Percentiles rank a stretch among this genome's conserved stretches.
phyloP scores from a whole-genome alignment of 495 filamentous ascomycete species.

The Trichoderma erinaceum region DNA sequence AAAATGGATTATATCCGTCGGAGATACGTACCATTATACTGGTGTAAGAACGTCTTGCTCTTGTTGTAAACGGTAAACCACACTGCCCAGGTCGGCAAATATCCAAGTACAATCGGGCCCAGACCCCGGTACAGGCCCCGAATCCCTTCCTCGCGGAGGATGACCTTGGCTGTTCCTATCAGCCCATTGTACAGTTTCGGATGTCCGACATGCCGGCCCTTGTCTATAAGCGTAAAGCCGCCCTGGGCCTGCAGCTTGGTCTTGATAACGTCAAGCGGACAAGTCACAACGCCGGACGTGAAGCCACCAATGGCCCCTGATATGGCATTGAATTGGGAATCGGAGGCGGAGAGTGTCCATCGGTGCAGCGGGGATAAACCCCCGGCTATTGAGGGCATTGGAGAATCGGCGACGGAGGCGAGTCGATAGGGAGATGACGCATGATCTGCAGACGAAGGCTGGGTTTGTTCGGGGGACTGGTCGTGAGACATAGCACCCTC shows the following conservation, averaged over 20 bases:
- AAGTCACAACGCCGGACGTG: constrained; percentile 88
- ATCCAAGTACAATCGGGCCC: constrained; percentile 89
- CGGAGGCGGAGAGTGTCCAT: constrained; percentile 42
- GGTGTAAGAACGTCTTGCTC: constrained; percentile 64
- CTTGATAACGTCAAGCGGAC: constrained; percentile 97
- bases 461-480: constrained; percentile 24
- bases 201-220: constrained; percentile 40
- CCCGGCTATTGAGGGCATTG: constrained; percentile 20
- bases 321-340: constrained; percentile 54
- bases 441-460: constrained; percentile 36
- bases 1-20: not conserved
- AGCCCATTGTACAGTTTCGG: constrained; percentile 72
- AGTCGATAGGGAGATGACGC: constrained; percentile 21
- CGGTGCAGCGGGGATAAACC: constrained; percentile 50
- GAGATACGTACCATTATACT: constrained; percentile 57
- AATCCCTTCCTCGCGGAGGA: constrained; percentile 82
- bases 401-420: constrained; percentile 1
- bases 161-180: constrained; percentile 74
- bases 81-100: constrained; percentile 96
- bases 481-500: constrained; percentile 40
- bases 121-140: constrained; percentile 89
- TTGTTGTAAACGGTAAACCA: constrained; percentile 94
- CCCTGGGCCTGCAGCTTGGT: constrained; percentile 97
- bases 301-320: constrained; percentile 84
- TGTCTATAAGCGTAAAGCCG: constrained; percentile 50